phyloP scores from a whole-genome alignment of 192 early-diverging fungal genomes.

The Coemansia javaensis region DNA sequence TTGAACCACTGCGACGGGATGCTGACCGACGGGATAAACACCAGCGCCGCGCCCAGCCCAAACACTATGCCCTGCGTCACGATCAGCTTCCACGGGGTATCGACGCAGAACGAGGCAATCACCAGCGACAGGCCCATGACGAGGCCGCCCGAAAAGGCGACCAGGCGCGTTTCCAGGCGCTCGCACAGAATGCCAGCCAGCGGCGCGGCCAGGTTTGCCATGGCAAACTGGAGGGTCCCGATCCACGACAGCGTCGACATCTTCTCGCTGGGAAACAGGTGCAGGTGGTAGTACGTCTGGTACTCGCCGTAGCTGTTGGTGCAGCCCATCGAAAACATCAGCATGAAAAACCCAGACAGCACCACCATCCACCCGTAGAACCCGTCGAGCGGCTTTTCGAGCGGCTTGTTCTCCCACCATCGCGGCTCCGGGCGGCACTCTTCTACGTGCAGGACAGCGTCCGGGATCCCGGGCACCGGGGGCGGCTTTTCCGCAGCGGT shows the following conservation, averaged over 20 bases:
- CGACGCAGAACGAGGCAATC: slow-evolving; percentile 55
- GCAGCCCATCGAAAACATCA: slow-evolving; percentile 52
- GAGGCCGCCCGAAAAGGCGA: slow-evolving; percentile 47
- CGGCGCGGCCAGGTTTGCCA: slow-evolving; percentile 49
- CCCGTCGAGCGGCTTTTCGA: slow-evolving; percentile 29
- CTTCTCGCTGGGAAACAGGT: slow-evolving; percentile 33
- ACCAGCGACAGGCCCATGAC: slow-evolving; percentile 51
- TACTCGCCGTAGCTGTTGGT: slow-evolving; percentile 56
- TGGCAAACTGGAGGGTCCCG: slow-evolving; percentile 50
- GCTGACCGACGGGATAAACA: slow-evolving; percentile 49
- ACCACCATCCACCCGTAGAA: slow-evolving; percentile 54
- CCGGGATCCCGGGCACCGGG: too few species aligned
- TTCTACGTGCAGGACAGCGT: not conserved
- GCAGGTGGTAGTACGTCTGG: slow-evolving; percentile 38
- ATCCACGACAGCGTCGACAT: slow-evolving; percentile 52
- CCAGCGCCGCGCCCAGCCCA: slow-evolving; percentile 43
- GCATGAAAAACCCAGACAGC: slow-evolving; percentile 45
- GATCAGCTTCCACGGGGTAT: slow-evolving; percentile 57
- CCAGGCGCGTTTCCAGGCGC: slow-evolving; percentile 48
- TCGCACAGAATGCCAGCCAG: slow-evolving; percentile 51
- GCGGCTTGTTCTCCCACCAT: slow-evolving; percentile 45
- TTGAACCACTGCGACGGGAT: slow-evolving; percentile 59
- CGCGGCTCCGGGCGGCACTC: not conserved
- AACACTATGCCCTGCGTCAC: slow-evolving; percentile 56
- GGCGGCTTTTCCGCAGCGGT: slow-evolving; percentile 1